phyloP scores from a whole-genome alignment of 2,329 filamentous ascomycete species.

The Alternaria sp. region DNA sequence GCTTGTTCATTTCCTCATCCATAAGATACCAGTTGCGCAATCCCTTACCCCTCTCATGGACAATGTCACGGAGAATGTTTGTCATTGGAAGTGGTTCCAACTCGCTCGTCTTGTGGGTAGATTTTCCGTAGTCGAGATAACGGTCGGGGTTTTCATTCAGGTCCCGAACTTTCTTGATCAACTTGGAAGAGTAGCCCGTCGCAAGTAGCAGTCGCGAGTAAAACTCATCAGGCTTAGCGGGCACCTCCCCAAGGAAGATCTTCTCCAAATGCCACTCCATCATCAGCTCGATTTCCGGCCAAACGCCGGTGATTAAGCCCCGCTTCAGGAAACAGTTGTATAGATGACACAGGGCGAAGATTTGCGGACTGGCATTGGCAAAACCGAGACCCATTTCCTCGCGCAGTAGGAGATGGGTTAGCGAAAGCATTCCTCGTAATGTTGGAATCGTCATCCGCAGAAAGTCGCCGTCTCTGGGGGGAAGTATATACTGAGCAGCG shows the following conservation, averaged over 20 bases:
- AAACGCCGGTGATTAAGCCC: background rate
- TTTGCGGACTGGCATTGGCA: constrained; percentile 1
- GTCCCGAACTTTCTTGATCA: background rate
- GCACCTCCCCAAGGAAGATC: background rate
- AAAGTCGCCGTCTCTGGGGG: background rate
- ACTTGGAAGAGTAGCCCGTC: background rate
- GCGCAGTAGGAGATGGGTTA: background rate
- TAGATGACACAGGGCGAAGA: constrained; percentile 5
- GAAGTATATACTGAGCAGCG: background rate
- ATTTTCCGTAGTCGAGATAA: background rate
- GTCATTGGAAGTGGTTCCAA: background rate
- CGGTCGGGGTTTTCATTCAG: background rate
- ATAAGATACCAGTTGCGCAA: background rate
- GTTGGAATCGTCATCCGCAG: constrained; percentile 4
- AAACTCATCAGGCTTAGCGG: background rate
- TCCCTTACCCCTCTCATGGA: background rate
- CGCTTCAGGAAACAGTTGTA: constrained; percentile 2
- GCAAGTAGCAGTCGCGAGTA: background rate
- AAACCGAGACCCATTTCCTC: constrained; percentile 1
- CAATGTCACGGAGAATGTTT: constrained; percentile 3
- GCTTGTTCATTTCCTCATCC: constrained; percentile 2
- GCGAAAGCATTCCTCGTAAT: background rate
- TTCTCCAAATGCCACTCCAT: constrained; percentile 2
- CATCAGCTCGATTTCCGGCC: background rate
- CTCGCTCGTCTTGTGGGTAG: constrained; percentile 5